Evolutionary conservation across 345 rosid species (phyloP).

Genomic region (Pistacia atlantica): DNA sequence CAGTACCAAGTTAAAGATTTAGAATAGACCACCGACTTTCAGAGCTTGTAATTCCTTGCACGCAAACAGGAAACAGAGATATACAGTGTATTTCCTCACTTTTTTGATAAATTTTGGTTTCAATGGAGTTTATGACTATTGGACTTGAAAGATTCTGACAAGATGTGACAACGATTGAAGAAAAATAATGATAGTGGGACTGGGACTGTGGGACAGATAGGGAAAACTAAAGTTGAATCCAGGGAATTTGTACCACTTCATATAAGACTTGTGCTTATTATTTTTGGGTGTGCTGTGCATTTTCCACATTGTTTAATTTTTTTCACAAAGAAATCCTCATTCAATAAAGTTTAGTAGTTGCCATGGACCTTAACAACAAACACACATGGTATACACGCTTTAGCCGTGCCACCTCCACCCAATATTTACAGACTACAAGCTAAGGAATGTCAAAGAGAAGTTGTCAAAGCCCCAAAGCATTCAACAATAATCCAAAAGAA

Average conservation of each 20-base stretch:
- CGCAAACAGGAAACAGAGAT: background rate
- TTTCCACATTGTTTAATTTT: slow-evolving; percentile 19
- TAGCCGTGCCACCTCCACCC: background rate
- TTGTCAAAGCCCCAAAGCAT: too few relatives aligned
- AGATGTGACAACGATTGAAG: background rate
- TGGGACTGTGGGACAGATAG: slow-evolving; percentile 10
- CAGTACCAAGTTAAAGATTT: too few relatives aligned
- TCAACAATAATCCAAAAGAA: too few relatives aligned
- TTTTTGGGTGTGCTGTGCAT: background rate
- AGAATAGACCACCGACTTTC: background rate
- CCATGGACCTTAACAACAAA: too few relatives aligned
- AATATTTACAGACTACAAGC: too few relatives aligned
- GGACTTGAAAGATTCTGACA: background rate
- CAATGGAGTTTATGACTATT: background rate
- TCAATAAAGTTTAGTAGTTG: too few relatives aligned
- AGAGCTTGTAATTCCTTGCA: background rate
- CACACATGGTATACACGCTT: background rate
- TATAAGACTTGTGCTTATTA: background rate
- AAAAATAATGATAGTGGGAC: background rate
- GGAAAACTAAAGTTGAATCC: background rate
- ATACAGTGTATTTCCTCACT: background rate
- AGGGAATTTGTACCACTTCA: background rate
- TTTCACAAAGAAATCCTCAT: background rate
- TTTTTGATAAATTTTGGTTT: background rate
- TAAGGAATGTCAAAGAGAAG: too few relatives aligned